These are phyloP conservation scores for Ochetophila trinervis DNA, from an alignment of 306 rosid species.

Conservation along the genomic window DNA sequence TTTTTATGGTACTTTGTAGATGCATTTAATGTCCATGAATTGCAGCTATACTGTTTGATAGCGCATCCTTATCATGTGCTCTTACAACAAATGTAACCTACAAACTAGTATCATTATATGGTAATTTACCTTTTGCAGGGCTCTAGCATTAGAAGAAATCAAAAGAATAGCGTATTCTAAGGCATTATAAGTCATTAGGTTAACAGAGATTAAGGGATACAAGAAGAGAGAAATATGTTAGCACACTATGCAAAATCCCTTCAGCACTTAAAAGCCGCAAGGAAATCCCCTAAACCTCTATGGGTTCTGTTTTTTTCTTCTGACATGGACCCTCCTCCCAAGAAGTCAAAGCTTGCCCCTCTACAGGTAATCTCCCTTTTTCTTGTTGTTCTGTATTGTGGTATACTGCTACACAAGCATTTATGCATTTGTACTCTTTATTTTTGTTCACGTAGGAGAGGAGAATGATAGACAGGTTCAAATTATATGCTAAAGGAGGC, in stretches of 20 bases:
- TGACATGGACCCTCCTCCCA: slow-evolving; percentile 47
- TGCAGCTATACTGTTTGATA: not conserved
- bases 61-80: not conserved
- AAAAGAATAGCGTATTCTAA: slow-evolving; percentile 13
- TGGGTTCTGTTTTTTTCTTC: slow-evolving; percentile 41
- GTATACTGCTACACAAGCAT: not conserved
- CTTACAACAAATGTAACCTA: not conserved
- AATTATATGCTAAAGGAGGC: slow-evolving; percentile 77
- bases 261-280: slow-evolving; percentile 34
- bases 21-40: no score
- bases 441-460: slow-evolving; percentile 55
- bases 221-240: slow-evolving; percentile 41
- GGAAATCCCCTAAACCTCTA: slow-evolving; percentile 37
- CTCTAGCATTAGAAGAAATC: slow-evolving; percentile 10
- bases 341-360: slow-evolving; percentile 78
- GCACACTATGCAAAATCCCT: slow-evolving; percentile 36
- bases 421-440: not conserved
- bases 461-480: slow-evolving; percentile 75
- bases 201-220: slow-evolving; percentile 17
- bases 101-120: not conserved
- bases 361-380: slow-evolving; percentile 54
- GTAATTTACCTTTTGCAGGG: slow-evolving; percentile 16
- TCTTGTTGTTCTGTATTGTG: not conserved
- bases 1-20: no score
- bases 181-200: slow-evolving; percentile 12